phyloP scores from a whole-genome alignment of 129 eudicot genomes.

The Deinandra increscens region DNA sequence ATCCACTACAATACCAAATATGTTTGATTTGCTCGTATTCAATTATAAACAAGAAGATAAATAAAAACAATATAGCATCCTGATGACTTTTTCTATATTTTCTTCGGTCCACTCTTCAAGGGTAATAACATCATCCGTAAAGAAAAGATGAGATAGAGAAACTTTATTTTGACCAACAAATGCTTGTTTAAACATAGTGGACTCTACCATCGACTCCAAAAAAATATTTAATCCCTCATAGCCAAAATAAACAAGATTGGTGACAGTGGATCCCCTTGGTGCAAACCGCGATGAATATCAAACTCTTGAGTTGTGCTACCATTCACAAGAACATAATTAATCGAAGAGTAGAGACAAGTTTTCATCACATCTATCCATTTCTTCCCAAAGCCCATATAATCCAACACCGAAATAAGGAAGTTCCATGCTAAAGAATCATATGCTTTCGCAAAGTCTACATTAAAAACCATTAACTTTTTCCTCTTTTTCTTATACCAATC shows the following conservation, averaged over 20 bases:
- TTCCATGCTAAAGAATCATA: not conserved
- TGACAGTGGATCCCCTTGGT: not conserved
- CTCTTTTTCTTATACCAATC: not conserved
- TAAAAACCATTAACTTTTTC: not conserved
- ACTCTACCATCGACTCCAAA: not conserved
- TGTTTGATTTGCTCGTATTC: not conserved
- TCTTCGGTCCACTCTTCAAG: not conserved
- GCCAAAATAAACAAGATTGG: not conserved
- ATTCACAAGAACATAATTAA: not conserved
- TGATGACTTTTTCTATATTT: not conserved
- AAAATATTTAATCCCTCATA: not conserved
- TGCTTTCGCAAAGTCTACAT: not conserved
- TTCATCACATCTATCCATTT: not conserved
- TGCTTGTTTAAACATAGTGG: not conserved
- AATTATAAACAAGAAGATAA: not conserved
- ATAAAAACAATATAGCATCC: too few species aligned
- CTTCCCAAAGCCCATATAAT: not conserved
- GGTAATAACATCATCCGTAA: too few species aligned
- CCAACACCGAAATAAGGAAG: not conserved
- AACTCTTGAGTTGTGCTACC: not conserved
- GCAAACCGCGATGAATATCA: not conserved
- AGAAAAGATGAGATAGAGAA: not conserved
- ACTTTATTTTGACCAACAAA: not conserved
- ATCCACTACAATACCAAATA: not conserved
- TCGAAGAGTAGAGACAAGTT: not conserved